phyloP scores from a whole-genome alignment of 306 rosid species.

The Cajanus cajan region DNA sequence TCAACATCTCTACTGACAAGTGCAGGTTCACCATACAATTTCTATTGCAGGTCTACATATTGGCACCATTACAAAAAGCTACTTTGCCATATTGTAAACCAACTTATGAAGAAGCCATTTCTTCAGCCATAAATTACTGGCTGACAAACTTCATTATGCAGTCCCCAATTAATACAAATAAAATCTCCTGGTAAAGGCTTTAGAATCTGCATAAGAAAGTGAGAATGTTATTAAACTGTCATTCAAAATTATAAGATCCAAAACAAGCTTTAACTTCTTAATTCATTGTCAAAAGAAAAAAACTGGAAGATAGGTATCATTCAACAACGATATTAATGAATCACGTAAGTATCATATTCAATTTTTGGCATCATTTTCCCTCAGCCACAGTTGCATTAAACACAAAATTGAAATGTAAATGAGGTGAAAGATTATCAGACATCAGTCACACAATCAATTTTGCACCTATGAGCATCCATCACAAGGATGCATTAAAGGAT shows the following conservation, averaged over 20 bases:
- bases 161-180: conserved; percentile 10
- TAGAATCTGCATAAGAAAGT: conserved; percentile 27
- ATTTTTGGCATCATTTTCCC: not conserved
- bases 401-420: not conserved
- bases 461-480: not conserved
- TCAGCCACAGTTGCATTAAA: not conserved
- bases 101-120: conserved; percentile 18
- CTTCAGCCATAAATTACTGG: conserved; percentile 24
- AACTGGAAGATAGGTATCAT: not conserved
- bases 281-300: not conserved
- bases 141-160: conserved; percentile 21
- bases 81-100: conserved; percentile 17
- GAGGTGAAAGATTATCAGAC: not conserved
- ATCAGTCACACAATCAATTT: not conserved
- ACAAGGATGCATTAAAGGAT: not conserved
- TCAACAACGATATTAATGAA: not conserved
- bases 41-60: conserved; percentile 32
- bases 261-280: not conserved
- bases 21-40: conserved; percentile 34
- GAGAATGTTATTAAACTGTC: not conserved
- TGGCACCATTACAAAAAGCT: conserved; percentile 34
- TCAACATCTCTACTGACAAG: conserved; percentile 42
- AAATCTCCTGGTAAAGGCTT: conserved; percentile 11
- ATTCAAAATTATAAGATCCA: conserved; percentile 10
- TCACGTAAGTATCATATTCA: not conserved